Percentiles rank a stretch among this genome's conserved stretches.
Evolutionary conservation across 2,329 filamentous ascomycete species (phyloP).

Genomic region (Epichloe coenophiala): DNA sequence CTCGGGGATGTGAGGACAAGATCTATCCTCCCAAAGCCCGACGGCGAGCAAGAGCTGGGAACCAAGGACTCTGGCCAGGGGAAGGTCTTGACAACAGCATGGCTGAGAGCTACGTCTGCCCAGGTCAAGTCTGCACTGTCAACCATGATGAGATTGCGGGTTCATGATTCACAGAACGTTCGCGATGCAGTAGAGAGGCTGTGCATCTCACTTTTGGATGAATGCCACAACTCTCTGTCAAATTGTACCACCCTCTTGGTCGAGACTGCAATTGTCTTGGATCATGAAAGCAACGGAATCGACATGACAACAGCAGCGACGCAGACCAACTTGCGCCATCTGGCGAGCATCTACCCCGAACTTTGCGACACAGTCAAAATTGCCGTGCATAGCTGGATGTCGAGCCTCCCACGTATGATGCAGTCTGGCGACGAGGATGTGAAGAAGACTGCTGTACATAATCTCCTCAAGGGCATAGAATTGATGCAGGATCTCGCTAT

Average conservation of each 20-base stretch:
- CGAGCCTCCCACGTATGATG: conserved; percentile 68
- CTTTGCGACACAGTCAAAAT: conserved; percentile 53
- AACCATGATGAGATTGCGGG: conserved; percentile 62
- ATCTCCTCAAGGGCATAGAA: conserved; percentile 61
- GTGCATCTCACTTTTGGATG: conserved; percentile 62
- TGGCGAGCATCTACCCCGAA: conserved; percentile 48
- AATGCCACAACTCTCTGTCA: conserved; percentile 60
- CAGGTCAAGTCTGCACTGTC: conserved; percentile 77
- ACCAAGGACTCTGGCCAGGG: conserved; percentile 11
- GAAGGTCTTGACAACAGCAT: conserved; percentile 37
- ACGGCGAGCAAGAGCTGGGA: conserved; percentile 12
- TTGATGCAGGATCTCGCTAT: conserved; percentile 50
- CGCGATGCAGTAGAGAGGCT: conserved; percentile 52
- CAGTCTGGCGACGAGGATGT: conserved; percentile 68
- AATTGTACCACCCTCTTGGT: conserved; percentile 60
- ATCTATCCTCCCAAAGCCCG: conserved; percentile 25
- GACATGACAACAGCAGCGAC: conserved; percentile 14
- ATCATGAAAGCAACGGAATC: conserved; percentile 32
- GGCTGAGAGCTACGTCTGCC: conserved; percentile 66
- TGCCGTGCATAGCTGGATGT: conserved; percentile 68
- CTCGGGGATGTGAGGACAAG: conserved; percentile 44
- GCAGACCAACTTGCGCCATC: conserved; percentile 41
- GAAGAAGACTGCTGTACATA: conserved; percentile 59
- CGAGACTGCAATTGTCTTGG: conserved; percentile 66
- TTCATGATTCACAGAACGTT: conserved; percentile 56